Evolutionary conservation across 768 basidiomycete species (phyloP).

Genomic region (Boletus reticulatus): DNA sequence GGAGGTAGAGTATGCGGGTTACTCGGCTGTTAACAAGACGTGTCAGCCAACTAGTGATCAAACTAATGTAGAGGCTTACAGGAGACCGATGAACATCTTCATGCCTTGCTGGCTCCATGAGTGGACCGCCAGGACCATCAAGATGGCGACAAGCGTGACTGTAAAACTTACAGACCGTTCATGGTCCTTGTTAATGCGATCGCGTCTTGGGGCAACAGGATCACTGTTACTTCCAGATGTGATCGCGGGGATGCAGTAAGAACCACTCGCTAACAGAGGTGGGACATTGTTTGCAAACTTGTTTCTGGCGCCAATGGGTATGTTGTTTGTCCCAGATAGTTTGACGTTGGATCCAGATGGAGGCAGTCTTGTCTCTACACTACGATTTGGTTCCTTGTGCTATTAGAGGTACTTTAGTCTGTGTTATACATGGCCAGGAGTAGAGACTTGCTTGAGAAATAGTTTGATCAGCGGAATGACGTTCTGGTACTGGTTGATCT

Average conservation of each 20-base stretch:
- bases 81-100: slow-evolving; percentile 16
- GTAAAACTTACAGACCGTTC: slow-evolving; percentile 23
- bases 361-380: slow-evolving; percentile 10
- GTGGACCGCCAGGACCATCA: slow-evolving; percentile 4
- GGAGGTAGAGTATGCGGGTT: slow-evolving; percentile 4
- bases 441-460: slow-evolving; percentile 15
- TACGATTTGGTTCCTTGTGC: slow-evolving; percentile 22
- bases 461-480: slow-evolving; percentile 16
- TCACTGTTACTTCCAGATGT: slow-evolving; percentile 19
- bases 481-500: slow-evolving; percentile 21
- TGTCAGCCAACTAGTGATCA: neutral
- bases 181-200: slow-evolving; percentile 16
- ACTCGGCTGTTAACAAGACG: slow-evolving; percentile 3
- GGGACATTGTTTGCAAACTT: slow-evolving; percentile 19
- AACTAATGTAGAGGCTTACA: slow-evolving; percentile 5
- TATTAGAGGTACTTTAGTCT: neutral
- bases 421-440: neutral
- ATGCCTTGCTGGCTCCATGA: slow-evolving; percentile 6
- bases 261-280: neutral
- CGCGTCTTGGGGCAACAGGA: slow-evolving; percentile 16
- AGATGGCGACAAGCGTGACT: neutral
- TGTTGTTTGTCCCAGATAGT: slow-evolving; percentile 33
- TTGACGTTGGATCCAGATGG: slow-evolving; percentile 21
- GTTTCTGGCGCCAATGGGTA: slow-evolving; percentile 28
- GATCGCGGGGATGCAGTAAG: neutral